These are phyloP conservation scores for Chytriomyces hyalinus DNA, from an alignment of 192 early-diverging fungal species.

Conservation along the genomic window DNA sequence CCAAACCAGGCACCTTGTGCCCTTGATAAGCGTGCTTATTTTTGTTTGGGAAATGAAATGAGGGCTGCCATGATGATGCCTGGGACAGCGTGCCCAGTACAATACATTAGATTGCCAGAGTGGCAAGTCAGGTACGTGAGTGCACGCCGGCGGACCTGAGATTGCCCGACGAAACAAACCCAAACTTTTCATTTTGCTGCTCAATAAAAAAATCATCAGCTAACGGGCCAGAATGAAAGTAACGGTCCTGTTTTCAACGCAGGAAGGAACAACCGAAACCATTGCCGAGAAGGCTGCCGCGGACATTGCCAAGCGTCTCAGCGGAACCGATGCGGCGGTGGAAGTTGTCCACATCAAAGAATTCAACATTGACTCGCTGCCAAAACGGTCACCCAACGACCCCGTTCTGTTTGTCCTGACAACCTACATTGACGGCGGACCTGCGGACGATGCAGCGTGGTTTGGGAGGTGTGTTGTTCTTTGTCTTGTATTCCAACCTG, in stretches of 20 bases:
- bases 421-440: constrained; percentile 71
- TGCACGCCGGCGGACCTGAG: too few relatives aligned
- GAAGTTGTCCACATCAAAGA: constrained; percentile 21
- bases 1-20: too few relatives aligned
- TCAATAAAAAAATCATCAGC: too few relatives aligned
- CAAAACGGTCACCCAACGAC: constrained; percentile 50
- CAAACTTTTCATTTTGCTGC: too few relatives aligned
- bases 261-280: constrained; percentile 29
- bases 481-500: neutral
- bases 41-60: too few relatives aligned
- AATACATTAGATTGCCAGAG: too few relatives aligned
- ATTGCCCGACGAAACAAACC: too few relatives aligned
- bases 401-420: constrained; percentile 69
- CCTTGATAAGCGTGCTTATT: too few relatives aligned
- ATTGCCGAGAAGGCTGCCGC: constrained; percentile 22
- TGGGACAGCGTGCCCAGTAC: too few relatives aligned
- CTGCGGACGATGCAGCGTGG: constrained; percentile 63
- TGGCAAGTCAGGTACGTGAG: too few relatives aligned
- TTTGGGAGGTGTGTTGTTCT: constrained; percentile 42
- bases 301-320: neutral
- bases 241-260: constrained; percentile 21
- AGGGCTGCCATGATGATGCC: too few relatives aligned
- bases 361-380: constrained; percentile 48
- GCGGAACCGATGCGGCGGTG: neutral
- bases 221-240: neutral